Conservation (phyloP, 108 stramenopile genomes). For the Schizochytrium sp. region DNA sequence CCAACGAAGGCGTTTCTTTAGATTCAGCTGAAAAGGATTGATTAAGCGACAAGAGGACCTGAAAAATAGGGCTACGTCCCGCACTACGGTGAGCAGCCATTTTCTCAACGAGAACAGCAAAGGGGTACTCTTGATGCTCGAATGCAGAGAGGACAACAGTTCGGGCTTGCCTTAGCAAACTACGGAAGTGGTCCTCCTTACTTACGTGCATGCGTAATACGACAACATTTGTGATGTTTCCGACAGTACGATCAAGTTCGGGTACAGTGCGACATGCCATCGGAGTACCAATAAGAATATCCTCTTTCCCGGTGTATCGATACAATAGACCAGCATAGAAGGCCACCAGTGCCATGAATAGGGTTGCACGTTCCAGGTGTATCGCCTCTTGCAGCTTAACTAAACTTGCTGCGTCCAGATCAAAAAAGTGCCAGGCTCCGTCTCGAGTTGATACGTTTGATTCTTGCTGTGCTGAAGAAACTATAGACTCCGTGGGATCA, state of each 20-base stretch:
- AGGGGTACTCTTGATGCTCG: slow-evolving; percentile 30
- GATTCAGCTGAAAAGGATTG: not conserved
- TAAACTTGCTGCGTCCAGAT: not conserved
- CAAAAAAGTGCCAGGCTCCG: slow-evolving; percentile 45
- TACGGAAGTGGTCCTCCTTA: slow-evolving; percentile 47
- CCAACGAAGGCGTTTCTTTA: not conserved
- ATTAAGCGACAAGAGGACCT: slow-evolving; percentile 29
- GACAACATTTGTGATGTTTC: slow-evolving; percentile 53
- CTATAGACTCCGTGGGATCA: not conserved
- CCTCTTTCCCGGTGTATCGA: slow-evolving; percentile 51
- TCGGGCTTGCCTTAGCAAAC: slow-evolving; percentile 16
- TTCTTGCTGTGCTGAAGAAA: not conserved
- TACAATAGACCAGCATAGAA: slow-evolving; percentile 51
- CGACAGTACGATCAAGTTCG: not conserved
- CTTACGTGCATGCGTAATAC: slow-evolving; percentile 55
- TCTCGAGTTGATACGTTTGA: not conserved
- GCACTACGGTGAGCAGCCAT: not conserved
- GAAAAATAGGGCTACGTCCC: slow-evolving; percentile 18
- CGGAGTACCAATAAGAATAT: slow-evolving; percentile 53
- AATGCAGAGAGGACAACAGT: slow-evolving; percentile 4
- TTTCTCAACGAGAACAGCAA: slow-evolving; percentile 32
- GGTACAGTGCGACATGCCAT: slow-evolving; percentile 51
- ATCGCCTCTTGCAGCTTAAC: not conserved
- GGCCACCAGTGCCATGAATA: slow-evolving; percentile 46
- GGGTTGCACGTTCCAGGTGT: not conserved